A percentile compares a stretch with the other conserved stretches of the same genome.
phyloP scores from a whole-genome alignment of 345 rosid species.

The Melastoma malabathricum region DNA sequence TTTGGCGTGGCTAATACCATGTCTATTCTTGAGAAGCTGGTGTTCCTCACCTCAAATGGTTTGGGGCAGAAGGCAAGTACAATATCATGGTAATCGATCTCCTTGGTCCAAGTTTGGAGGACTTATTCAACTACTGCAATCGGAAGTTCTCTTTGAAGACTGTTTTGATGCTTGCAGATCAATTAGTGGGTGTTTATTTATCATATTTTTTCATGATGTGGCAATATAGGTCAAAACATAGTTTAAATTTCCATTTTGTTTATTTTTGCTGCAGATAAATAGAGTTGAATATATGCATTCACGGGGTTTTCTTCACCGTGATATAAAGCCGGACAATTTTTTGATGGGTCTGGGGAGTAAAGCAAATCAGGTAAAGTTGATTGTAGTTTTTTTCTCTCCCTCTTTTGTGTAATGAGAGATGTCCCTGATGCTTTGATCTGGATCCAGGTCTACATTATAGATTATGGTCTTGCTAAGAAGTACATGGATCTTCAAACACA shows the following conservation, averaged over 20 bases:
- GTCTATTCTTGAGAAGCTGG: slow-evolving; percentile 38
- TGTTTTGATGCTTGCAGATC: slow-evolving; percentile 87
- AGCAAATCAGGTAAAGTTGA: slow-evolving; percentile 62
- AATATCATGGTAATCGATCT: slow-evolving; percentile 85
- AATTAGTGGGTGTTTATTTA: slow-evolving; percentile 40
- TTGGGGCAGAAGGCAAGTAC: slow-evolving; percentile 68
- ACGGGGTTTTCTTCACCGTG: slow-evolving; percentile 86
- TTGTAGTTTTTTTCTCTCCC: background rate
- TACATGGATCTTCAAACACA: slow-evolving; percentile 80
- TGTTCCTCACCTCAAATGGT: slow-evolving; percentile 88
- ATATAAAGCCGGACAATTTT: slow-evolving; percentile 85
- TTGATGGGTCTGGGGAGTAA: slow-evolving; percentile 90
- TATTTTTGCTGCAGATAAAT: slow-evolving; percentile 33
- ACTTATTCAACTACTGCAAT: slow-evolving; percentile 76
- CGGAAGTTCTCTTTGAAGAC: slow-evolving; percentile 66
- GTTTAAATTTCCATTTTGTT: slow-evolving; percentile 5
- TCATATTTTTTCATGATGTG: background rate
- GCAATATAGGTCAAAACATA: slow-evolving; percentile 2
- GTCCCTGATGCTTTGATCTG: slow-evolving; percentile 1
- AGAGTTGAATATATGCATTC: slow-evolving; percentile 88
- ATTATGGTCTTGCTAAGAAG: slow-evolving; percentile 83
- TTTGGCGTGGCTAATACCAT: slow-evolving; percentile 2
- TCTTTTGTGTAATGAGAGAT: background rate
- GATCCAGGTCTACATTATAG: slow-evolving; percentile 59
- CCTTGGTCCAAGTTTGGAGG: slow-evolving; percentile 91